Evolutionary conservation across 2,329 filamentous ascomycete species (phyloP), one percentile per base, ranked within the genome.

Genomic region (Emmonsiellopsis sp.): DNA sequence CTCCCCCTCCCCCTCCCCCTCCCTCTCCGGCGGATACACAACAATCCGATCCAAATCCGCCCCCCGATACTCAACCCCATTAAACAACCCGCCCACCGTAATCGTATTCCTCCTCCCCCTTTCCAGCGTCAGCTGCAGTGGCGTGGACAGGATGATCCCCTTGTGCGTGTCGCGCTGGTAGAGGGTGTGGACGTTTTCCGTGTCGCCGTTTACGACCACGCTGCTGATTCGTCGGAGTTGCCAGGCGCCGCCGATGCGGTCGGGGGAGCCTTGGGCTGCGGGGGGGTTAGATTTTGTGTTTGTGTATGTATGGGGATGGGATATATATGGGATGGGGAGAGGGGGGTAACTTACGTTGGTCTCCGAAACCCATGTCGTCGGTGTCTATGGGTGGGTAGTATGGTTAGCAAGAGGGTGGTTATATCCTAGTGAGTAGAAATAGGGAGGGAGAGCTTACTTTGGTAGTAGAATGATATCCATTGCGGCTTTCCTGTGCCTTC

Each of bases 321-420:
- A 48, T 57, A 5, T 44, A 11, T 44, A 44, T 44, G 9, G 10
- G 42, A 9, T 10, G 26, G 15, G 3, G 9, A 44, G 10, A 44
- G 26, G 9, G 9, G 15, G 26, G 9, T 16, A 54, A 57, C 49
- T 51, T 43, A 51, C 49, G 49, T 31, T 51, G 49, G 32, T 43
- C 75, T 0, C 80, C 80, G 52, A 79, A 83, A 2, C 79, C 80
- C 77, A 82, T 81, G 54, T 82, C 80, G 49, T 82, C 80, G 2
- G 71, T 81, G 63, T 82, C 51, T 43, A 15, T 31, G 8, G 49
- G 7, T 38, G 2, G 8, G 13, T 10, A 34, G 13, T 10, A 34
- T 9, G 13, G 3, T 16, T 45, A 10, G 20, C 20, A 26, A 26
- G 20, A 26, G 20, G 15, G 38, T 41, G 15, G 38, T 15, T 3